Base-by-base conservation (phyloP, 148 eudicot species). In the Polygonum aviculare region DNA sequence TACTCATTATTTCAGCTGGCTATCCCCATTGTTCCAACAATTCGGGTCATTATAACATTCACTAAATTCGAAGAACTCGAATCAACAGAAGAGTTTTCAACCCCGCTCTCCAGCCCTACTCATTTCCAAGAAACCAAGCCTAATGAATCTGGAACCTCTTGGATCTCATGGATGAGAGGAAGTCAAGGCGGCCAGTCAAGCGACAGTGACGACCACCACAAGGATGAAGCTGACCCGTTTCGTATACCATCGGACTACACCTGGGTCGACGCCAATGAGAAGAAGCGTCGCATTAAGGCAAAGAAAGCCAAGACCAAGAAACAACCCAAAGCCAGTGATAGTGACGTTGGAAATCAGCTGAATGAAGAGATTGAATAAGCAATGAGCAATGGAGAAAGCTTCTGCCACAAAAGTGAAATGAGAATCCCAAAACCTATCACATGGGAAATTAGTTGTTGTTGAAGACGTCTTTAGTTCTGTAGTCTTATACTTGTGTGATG, bases 21-120 rank as follows among this genome's bases (percentile, higher is more conserved):
- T 38, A 91, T 93, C 75, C 98, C 98, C 3, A 89, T 93, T 62
- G 87, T 93, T 35, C 98, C 98, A 35, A 91, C 98, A 0, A 87
- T 93, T 57, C 76, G 97, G 76, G 98, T 93, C 36, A 48, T 93
- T 49, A 94, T 93, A 38, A 91, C 98, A 5, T 93, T 93, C 76
- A 87, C 98, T 1, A 93, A 93, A 80, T 91, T 93, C 19, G 97
- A 93, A 82, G 98, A 91, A 77, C 76, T 93, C 40, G 91, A 85
- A 80, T 88, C 94, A 0, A 4, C 77, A 72, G 98, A 93, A 38
- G 93, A 93, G 82, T 93, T 93, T 74, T 85, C 91, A 14, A 93
- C 98, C 31, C 98, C 98, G 14, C 98, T 92, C 78, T 91, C 98
- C 14, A 93, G 97, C 48, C 98, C 98, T 12, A 12, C 70, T 63